Base-by-base conservation (phyloP, 2,329 filamentous ascomycete species). In the Lasiodiplodia sp. region DNA sequence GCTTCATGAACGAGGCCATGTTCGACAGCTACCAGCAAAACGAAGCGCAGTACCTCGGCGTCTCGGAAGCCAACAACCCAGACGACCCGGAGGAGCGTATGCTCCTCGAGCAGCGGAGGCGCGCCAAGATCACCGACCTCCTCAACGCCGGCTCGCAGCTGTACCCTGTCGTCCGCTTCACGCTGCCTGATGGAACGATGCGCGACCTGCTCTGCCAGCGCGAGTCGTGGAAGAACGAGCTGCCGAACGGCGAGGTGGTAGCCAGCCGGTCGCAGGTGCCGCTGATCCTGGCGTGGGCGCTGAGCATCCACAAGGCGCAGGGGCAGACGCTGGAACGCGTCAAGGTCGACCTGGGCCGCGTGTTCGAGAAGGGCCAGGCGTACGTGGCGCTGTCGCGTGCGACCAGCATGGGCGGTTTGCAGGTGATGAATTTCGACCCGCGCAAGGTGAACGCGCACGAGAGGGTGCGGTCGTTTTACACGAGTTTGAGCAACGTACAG, bases 301-400 rank as follows among this genome's bases (percentile, higher is more conserved):
- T 99, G 23, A 97, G 94, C 0, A 99, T 99, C 69, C 96, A 99
- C 84, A 99, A 99, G 81, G 96, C 96, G 0, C 95, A 98, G 78
- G 95, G 95, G 1, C 95, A 98, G 79, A 98, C 95, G 1, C 83
- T 97, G 31, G 94, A 97, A 76, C 87, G 95, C 63, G 96, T 99
- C 69, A 97, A 97, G 76, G 96, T 99, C 31, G 94, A 99, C 77
- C 85, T 99, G 0, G 92, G 93, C 37, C 91, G 89, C 70, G 92
- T 97, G 1, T 99, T 99, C 74, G 96, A 99, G 78, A 97, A 97
- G 79, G 96, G 96, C 0, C 96, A 99, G 79, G 96, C 96, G 6
- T 99, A 99, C 76, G 96, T 99, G 64, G 96, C 96, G 64, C 88
- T 99, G 16, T 97, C 93, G 83, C 92, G 96, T 80, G 96, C 96